phyloP scores from a whole-genome alignment of 192 early-diverging fungal species.

The Entrophospora sp. region DNA sequence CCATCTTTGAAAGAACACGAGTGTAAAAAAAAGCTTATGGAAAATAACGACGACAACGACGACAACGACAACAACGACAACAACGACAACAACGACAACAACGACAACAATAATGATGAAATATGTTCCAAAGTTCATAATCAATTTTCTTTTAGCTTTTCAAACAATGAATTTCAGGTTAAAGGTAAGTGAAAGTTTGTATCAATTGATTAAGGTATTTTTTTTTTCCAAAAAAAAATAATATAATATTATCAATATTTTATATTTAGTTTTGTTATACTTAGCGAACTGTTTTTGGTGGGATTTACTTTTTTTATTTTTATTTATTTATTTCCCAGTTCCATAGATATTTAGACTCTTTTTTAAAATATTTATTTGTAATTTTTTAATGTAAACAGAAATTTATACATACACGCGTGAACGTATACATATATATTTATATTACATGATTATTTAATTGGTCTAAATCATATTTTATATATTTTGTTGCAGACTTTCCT shows the following conservation, averaged over 20 bases:
- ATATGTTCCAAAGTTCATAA: background rate
- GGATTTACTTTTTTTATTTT: background rate
- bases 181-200: too few species aligned
- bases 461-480: background rate
- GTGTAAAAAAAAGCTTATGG: background rate
- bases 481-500: background rate
- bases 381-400: too few species aligned
- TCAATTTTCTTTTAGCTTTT: background rate
- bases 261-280: background rate
- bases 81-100: background rate
- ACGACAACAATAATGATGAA: background rate
- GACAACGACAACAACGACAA: background rate
- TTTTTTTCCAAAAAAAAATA: background rate
- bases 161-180: background rate
- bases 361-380: background rate
- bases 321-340: background rate
- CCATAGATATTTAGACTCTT: background rate
- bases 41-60: background rate
- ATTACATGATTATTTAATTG: background rate
- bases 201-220: too few species aligned
- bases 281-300: background rate
- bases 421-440: background rate
- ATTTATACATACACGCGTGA: too few species aligned
- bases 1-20: conserved; percentile 5
- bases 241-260: background rate